Conservation (phyloP, 306 rosid genomes). For the Dicorynia guianensis region DNA sequence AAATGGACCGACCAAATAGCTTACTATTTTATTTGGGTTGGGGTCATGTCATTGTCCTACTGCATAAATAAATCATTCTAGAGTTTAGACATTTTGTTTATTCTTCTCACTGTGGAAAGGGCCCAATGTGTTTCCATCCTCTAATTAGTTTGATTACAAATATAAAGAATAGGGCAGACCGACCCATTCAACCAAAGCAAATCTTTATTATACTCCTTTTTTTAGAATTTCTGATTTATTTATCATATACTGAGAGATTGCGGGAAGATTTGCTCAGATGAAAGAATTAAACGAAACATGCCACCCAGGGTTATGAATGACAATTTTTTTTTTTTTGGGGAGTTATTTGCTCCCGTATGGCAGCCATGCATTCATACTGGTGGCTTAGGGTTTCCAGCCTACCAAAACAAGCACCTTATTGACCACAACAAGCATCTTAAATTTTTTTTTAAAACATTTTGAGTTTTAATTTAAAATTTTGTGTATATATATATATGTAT, state of each 20-base stretch:
- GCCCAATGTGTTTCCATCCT: conserved; percentile 9
- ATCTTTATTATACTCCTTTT: background rate
- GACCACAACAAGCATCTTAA: too few relatives aligned
- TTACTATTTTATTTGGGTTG: conserved; percentile 6
- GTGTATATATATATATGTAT: too few relatives aligned
- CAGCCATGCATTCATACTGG: background rate
- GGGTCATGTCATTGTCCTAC: background rate
- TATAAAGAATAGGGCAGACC: background rate
- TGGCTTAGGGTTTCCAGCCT: conserved; percentile 16
- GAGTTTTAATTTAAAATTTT: too few relatives aligned
- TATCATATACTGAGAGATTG: conserved; percentile 5
- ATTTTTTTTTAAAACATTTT: too few relatives aligned
- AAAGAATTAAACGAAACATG: background rate
- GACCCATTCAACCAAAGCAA: conserved; percentile 18
- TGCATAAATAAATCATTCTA: background rate
- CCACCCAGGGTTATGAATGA: background rate
- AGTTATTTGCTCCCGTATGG: too few relatives aligned
- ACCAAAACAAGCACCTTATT: too few relatives aligned
- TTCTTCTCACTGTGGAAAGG: background rate
- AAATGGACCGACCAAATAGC: background rate
- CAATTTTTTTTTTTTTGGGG: background rate
- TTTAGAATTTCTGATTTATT: background rate
- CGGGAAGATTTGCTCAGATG: conserved; percentile 8
- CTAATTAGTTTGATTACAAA: background rate
- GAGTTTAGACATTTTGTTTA: background rate